Evolutionary conservation across 768 basidiomycete genomes (phyloP).

Genomic region (Lactarius psammicola): DNA sequence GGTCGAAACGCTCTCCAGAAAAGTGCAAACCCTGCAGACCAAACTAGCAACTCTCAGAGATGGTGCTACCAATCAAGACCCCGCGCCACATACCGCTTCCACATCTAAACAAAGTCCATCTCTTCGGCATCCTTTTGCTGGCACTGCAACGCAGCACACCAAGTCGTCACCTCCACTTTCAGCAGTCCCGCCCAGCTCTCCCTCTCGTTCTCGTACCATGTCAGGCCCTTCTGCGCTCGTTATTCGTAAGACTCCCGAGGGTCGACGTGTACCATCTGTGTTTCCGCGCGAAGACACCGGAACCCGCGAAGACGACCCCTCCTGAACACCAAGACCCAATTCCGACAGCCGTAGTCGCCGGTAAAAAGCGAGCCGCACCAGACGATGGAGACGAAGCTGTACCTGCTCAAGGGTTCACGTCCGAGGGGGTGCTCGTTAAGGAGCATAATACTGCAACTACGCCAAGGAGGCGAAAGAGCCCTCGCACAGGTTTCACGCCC

Average conservation of each 20-base stretch:
- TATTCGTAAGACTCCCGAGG: slow-evolving; percentile 57
- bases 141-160: slow-evolving; percentile 24
- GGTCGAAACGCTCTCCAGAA: slow-evolving; percentile 69
- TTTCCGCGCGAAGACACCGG: slow-evolving; percentile 35
- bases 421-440: slow-evolving; percentile 43
- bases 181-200: slow-evolving; percentile 2
- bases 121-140: slow-evolving; percentile 8
- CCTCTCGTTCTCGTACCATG: slow-evolving; percentile 32
- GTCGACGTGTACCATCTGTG: slow-evolving; percentile 28
- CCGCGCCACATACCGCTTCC: slow-evolving; percentile 25
- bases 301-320: slow-evolving; percentile 22
- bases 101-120: slow-evolving; percentile 28
- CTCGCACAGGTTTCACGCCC: slow-evolving; percentile 73
- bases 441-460: slow-evolving; percentile 46
- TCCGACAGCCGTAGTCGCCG: slow-evolving; percentile 42
- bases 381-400: slow-evolving; percentile 68
- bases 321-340: slow-evolving; percentile 20
- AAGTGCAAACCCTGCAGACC: slow-evolving; percentile 67
- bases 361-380: slow-evolving; percentile 72
- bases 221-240: slow-evolving; percentile 46
- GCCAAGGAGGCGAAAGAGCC: slow-evolving; percentile 60
- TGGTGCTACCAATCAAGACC: slow-evolving; percentile 30
- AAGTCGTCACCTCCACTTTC: slow-evolving; percentile 19
- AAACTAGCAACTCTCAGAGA: slow-evolving; percentile 60
- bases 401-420: slow-evolving; percentile 64